Conservation (phyloP, 768 basidiomycete genomes). For the Naganishia onofrii region DNA sequence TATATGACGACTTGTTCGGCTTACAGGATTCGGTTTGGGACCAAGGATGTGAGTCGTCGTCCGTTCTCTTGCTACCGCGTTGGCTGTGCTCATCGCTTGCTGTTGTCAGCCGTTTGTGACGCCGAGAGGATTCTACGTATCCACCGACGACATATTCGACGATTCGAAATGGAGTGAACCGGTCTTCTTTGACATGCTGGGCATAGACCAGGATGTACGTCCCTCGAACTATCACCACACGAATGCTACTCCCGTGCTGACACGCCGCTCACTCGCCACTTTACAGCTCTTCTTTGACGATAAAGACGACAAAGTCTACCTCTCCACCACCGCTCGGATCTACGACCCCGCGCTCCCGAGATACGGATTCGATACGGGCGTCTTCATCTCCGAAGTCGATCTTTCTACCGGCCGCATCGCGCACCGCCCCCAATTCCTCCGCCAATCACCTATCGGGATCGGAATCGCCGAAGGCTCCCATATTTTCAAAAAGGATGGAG, state of each 20-base stretch:
- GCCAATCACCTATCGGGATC: constrained; percentile 28
- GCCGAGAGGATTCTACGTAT: constrained; percentile 37
- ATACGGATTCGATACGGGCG: constrained; percentile 28
- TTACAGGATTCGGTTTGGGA: constrained; percentile 24
- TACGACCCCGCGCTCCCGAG: constrained; percentile 20
- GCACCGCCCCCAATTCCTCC: constrained; percentile 12
- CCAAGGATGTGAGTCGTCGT: constrained; percentile 18
- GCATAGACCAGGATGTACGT: constrained; percentile 41
- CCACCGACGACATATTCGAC: constrained; percentile 39
- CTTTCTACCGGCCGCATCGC: constrained; percentile 25
- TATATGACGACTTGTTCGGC: constrained; percentile 35
- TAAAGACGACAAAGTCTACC: constrained; percentile 35
- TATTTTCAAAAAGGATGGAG: constrained; percentile 39
- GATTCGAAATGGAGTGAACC: constrained; percentile 38
- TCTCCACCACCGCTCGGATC: constrained; percentile 27
- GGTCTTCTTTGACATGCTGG: constrained; percentile 35
- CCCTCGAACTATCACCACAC: too few species aligned
- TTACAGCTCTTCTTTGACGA: constrained; percentile 38
- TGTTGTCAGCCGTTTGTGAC: constrained; percentile 21
- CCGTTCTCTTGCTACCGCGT: background rate
- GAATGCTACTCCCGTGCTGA: too few species aligned
- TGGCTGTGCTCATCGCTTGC: background rate
- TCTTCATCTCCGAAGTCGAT: constrained; percentile 35
- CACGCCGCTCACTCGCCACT: background rate
- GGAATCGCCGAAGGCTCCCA: constrained; percentile 46